A percentile compares a stretch with the other conserved stretches of the same genome.
These are phyloP conservation scores for Hsuehochloa calcarea DNA, from an alignment of 176 grass and related monocot genomes.

Conservation along the genomic window DNA sequence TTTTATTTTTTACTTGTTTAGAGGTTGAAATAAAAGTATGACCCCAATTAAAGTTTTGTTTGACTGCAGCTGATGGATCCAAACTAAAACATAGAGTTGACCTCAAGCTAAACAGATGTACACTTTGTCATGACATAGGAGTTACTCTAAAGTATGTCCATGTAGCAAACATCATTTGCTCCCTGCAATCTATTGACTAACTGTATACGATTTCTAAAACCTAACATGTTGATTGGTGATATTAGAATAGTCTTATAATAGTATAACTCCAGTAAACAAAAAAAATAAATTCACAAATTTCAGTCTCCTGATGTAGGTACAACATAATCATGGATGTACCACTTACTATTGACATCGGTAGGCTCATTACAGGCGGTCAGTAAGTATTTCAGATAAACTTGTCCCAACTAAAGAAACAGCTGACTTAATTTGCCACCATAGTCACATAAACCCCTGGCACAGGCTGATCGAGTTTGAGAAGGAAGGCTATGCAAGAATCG, in stretches of 20 bases:
- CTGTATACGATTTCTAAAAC: background rate
- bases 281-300: background rate
- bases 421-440: background rate
- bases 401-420: background rate
- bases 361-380: constrained; percentile 40
- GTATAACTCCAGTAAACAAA: background rate
- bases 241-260: background rate
- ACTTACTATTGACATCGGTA: constrained; percentile 47
- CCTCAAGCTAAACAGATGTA: constrained; percentile 45
- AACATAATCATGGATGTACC: constrained; percentile 58
- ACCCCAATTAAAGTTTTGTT: background rate
- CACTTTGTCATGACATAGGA: constrained; percentile 64
- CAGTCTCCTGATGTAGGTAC: constrained; percentile 35
- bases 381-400: constrained; percentile 32
- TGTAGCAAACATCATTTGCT: background rate
- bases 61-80: constrained; percentile 47
- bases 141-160: constrained; percentile 40
- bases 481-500: constrained; percentile 54
- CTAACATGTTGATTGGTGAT: background rate
- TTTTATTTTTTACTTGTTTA: background rate
- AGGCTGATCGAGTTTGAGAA: constrained; percentile 63
- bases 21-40: background rate
- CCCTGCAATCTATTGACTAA: background rate
- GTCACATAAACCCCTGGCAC: background rate
- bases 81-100: constrained; percentile 49